Conservation (phyloP, 345 rosid genomes). For the Eucalyptus victrix region DNA sequence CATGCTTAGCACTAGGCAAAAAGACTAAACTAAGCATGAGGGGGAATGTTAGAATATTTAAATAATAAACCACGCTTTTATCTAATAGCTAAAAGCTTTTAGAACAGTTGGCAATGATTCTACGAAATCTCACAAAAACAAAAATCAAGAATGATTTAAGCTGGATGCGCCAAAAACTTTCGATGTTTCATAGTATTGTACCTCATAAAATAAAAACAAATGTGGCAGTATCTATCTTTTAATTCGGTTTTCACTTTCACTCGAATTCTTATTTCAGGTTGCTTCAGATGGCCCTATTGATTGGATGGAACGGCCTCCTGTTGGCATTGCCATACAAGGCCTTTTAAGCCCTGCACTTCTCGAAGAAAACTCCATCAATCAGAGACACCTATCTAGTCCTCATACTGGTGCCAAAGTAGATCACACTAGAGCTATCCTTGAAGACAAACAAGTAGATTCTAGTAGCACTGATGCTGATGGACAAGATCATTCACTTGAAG, state of each 20-base stretch:
- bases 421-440: constrained; percentile 13
- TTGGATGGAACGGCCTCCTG: constrained; percentile 89
- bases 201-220: background rate
- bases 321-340: constrained; percentile 83
- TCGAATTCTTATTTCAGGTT: constrained; percentile 29
- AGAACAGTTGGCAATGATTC: too few species aligned
- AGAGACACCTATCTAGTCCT: constrained; percentile 37
- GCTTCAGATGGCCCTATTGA: constrained; percentile 70
- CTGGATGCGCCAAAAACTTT: background rate
- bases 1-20: too few species aligned
- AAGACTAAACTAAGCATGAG: too few species aligned
- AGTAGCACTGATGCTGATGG: constrained; percentile 23
- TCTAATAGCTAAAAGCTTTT: too few species aligned
- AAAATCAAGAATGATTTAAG: background rate
- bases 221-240: background rate
- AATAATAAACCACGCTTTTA: too few species aligned
- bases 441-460: constrained; percentile 24
- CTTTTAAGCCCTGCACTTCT: constrained; percentile 60
- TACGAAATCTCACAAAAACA: background rate
- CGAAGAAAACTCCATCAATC: constrained; percentile 63
- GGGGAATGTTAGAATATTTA: too few species aligned
- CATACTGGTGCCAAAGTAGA: constrained; percentile 9
- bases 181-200: background rate
- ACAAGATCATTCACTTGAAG: constrained; percentile 10
- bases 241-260: background rate